These are phyloP conservation scores for Rhodotorula kratochvilovae DNA, from an alignment of 768 basidiomycete species.

Conservation along the genomic window DNA sequence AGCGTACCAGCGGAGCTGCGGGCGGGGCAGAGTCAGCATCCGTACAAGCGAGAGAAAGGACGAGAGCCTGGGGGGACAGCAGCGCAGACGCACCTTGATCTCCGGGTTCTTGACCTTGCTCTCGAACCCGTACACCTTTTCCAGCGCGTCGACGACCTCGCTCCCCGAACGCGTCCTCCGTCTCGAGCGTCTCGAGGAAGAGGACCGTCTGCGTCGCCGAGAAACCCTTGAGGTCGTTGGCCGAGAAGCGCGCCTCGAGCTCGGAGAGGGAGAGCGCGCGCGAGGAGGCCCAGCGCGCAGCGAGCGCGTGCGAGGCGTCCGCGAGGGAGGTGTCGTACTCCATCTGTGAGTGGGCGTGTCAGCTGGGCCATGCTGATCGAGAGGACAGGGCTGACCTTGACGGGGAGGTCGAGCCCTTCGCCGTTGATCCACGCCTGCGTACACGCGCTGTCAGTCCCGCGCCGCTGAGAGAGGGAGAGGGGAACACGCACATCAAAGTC, in stretches of 20 bases:
- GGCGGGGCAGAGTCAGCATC: neutral
- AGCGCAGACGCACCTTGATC: conserved; percentile 47
- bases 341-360: conserved; percentile 19
- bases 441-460: neutral
- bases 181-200: conserved; percentile 48
- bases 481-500: conserved; percentile 34
- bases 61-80: too few species aligned
- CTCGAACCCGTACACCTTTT: conserved; percentile 45
- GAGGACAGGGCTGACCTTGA: conserved; percentile 36
- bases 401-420: conserved; percentile 46
- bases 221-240: conserved; percentile 44
- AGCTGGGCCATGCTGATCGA: too few species aligned
- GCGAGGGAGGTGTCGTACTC: conserved; percentile 43
- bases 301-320: conserved; percentile 46
- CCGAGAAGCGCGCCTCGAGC: conserved; percentile 42
- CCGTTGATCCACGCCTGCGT: conserved; percentile 49
- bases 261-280: conserved; percentile 10
- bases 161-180: conserved; percentile 25
- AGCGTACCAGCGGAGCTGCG: conserved; percentile 40
- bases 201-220: conserved; percentile 48
- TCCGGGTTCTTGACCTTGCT: conserved; percentile 46
- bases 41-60: neutral
- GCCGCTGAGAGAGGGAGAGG: neutral
- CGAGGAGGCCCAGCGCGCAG: conserved; percentile 46
- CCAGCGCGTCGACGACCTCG: conserved; percentile 27